Evolutionary conservation across 2,329 filamentous ascomycete genomes (phyloP).

Genomic region (Neofusicoccum sp.): DNA sequence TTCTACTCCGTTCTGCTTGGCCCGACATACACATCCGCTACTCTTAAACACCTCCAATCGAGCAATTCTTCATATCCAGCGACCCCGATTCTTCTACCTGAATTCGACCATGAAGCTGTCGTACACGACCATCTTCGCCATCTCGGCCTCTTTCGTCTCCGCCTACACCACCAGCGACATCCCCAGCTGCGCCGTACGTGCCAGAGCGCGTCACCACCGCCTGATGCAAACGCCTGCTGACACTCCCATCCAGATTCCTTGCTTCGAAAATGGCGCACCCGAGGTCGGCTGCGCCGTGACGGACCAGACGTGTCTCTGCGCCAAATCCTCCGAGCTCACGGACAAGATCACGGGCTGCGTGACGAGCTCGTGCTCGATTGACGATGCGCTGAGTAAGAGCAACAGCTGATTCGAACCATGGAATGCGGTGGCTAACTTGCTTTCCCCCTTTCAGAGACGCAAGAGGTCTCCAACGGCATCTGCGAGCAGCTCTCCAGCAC

Average conservation of each 20-base stretch:
- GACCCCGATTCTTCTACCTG: no score
- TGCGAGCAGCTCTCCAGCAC: slow-evolving; percentile 27
- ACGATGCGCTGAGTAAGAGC: slow-evolving; percentile 43
- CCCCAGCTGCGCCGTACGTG: slow-evolving; percentile 40
- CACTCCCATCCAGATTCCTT: slow-evolving; percentile 43
- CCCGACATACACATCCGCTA: no score
- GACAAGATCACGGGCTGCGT: slow-evolving; percentile 45
- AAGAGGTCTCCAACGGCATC: slow-evolving; percentile 29
- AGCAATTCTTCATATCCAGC: not conserved
- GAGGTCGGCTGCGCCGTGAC: slow-evolving; percentile 50
- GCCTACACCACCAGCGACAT: slow-evolving; percentile 25
- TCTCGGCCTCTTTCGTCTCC: slow-evolving; percentile 11
- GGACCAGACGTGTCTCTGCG: slow-evolving; percentile 58
- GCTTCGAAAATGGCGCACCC: slow-evolving; percentile 51
- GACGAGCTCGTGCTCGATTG: slow-evolving; percentile 38
- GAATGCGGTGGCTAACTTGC: no score
- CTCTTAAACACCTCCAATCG: not conserved
- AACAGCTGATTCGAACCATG: no score
- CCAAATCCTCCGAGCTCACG: slow-evolving; percentile 41
- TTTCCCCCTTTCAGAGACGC: slow-evolving; percentile 2
- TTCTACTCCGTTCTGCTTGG: not conserved
- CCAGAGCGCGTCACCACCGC: not conserved
- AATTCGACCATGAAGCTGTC: slow-evolving; percentile 7
- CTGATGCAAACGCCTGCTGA: not conserved
- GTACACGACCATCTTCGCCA: slow-evolving; percentile 3